phyloP scores from a whole-genome alignment of 352 stramenopile genomes.

The Bremia lactucae region DNA sequence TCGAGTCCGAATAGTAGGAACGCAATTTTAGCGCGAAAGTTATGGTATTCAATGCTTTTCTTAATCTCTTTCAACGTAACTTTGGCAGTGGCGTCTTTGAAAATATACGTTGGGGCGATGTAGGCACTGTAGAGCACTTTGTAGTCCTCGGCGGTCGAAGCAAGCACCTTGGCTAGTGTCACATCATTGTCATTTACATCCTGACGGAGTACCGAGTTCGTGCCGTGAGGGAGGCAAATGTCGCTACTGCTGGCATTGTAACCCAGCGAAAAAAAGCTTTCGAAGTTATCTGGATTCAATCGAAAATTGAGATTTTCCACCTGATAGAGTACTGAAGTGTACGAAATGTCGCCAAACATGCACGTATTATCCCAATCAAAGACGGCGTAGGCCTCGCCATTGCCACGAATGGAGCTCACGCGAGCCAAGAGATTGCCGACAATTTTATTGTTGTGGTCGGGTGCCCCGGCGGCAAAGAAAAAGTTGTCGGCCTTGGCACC shows the following conservation, averaged over 20 bases:
- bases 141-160: conserved; percentile 29
- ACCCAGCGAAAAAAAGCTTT: conserved; percentile 33
- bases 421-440: conserved; percentile 29
- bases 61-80: conserved; percentile 28
- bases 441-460: conserved; percentile 50
- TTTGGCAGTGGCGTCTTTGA: conserved; percentile 10
- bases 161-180: conserved; percentile 25
- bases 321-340: conserved; percentile 51
- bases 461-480: conserved; percentile 25
- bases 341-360: conserved; percentile 59
- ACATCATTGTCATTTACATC: conserved; percentile 32
- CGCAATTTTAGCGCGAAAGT: conserved; percentile 46
- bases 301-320: conserved; percentile 47
- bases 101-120: conserved; percentile 34
- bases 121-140: conserved; percentile 44
- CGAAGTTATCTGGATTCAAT: conserved; percentile 30
- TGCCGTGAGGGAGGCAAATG: conserved; percentile 32
- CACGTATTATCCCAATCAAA: conserved; percentile 66
- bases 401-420: conserved; percentile 18
- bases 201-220: conserved; percentile 32
- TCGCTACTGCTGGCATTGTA: conserved; percentile 40
- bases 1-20: conserved; percentile 42
- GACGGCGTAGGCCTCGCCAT: conserved; percentile 36
- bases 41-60: conserved; percentile 30
- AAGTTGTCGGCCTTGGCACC: conserved; percentile 1